These are phyloP conservation scores for Elsinoe ampelina DNA, from an alignment of 2,329 filamentous ascomycete genomes.

Conservation along the genomic window DNA sequence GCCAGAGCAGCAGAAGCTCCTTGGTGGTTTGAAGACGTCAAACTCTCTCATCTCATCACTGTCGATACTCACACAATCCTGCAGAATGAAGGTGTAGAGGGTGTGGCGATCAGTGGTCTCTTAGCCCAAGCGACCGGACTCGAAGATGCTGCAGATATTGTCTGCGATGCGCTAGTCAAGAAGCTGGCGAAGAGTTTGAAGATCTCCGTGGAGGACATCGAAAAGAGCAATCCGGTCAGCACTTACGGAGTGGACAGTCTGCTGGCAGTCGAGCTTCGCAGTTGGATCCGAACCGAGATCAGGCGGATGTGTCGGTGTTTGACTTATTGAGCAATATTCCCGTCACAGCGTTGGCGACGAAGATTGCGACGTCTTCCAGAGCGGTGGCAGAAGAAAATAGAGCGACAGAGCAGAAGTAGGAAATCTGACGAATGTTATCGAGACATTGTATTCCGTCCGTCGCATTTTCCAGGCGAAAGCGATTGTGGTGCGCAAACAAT, in stretches of 20 bases:
- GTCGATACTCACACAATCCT: neutral
- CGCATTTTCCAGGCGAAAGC: too few species aligned
- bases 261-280: slow-evolving; percentile 16
- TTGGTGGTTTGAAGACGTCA: neutral
- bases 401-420: too few species aligned
- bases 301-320: neutral
- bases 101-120: neutral
- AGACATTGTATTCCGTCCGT: too few species aligned
- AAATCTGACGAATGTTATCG: too few species aligned
- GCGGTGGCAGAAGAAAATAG: neutral
- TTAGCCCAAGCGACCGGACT: neutral
- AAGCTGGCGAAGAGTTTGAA: slow-evolving; percentile 11
- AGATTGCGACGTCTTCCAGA: neutral
- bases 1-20: neutral
- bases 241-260: slow-evolving; percentile 16
- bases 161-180: neutral
- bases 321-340: neutral
- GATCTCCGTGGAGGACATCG: slow-evolving; percentile 10
- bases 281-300: slow-evolving; percentile 2
- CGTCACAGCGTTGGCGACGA: neutral
- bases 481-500: too few species aligned
- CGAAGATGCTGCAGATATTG: neutral
- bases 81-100: neutral
- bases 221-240: neutral
- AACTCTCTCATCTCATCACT: neutral